Evolutionary conservation across 2,329 filamentous ascomycete genomes (phyloP).

Genomic region (Capronia americana): DNA sequence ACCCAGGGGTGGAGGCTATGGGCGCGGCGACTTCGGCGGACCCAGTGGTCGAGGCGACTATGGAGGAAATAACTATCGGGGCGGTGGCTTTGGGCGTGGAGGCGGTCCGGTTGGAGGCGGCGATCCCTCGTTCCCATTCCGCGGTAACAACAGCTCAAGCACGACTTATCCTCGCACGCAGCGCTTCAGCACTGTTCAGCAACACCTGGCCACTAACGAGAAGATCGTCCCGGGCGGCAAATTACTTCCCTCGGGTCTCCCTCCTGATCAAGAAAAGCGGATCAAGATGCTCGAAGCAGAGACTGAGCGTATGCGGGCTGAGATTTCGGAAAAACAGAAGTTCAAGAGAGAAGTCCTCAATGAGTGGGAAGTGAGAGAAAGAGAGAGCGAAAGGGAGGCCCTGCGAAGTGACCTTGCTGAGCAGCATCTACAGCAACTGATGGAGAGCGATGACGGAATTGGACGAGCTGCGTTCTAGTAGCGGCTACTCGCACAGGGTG

Average conservation of each 20-base stretch:
- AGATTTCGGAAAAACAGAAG: slow-evolving; percentile 53
- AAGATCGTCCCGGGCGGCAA: slow-evolving; percentile 53
- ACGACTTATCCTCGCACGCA: slow-evolving; percentile 48
- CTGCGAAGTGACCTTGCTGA: slow-evolving; percentile 58
- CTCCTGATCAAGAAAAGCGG: slow-evolving; percentile 51
- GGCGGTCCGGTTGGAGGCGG: slow-evolving; percentile 29
- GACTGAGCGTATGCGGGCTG: slow-evolving; percentile 52
- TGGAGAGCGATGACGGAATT: slow-evolving; percentile 51
- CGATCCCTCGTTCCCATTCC: slow-evolving; percentile 44
- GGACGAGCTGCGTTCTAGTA: slow-evolving; percentile 50
- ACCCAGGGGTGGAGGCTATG: slow-evolving; percentile 40
- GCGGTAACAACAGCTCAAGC: slow-evolving; percentile 47
- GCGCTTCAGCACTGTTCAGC: slow-evolving; percentile 46
- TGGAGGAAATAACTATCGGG: slow-evolving; percentile 8
- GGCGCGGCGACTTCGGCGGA: slow-evolving; percentile 25
- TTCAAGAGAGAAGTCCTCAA: slow-evolving; percentile 50
- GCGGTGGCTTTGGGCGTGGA: slow-evolving; percentile 11
- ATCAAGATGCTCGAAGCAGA: slow-evolving; percentile 54
- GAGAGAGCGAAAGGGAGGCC: slow-evolving; percentile 55
- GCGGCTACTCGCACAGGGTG: background rate
- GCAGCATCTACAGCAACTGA: slow-evolving; percentile 54
- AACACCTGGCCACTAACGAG: slow-evolving; percentile 45
- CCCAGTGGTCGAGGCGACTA: slow-evolving; percentile 18
- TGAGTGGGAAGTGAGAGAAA: slow-evolving; percentile 56
- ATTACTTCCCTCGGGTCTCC: slow-evolving; percentile 47